Percentiles rank a stretch among this genome's conserved stretches.
Evolutionary conservation across 768 basidiomycete genomes (phyloP).

Genomic region (Cubamyces sp.): DNA sequence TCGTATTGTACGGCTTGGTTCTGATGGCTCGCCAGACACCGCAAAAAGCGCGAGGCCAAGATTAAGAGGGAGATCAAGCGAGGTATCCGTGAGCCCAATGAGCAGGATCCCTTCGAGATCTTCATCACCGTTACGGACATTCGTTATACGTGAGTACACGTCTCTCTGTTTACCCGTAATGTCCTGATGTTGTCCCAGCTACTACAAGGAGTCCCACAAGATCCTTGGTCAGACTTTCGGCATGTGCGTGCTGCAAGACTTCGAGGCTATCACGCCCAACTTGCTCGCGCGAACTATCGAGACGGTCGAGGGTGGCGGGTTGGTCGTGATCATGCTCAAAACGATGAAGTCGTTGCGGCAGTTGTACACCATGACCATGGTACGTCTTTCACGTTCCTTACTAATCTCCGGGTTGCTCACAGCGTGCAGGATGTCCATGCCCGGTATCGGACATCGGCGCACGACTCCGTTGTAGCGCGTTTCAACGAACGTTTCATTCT

Average conservation of each 20-base stretch:
- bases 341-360: constrained; percentile 94
- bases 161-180: not conserved
- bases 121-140: constrained; percentile 99
- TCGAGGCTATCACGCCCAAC: constrained; percentile 98
- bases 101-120: constrained; percentile 97
- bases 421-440: constrained; percentile 85
- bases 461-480: constrained; percentile 86
- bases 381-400: constrained; percentile 29
- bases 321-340: constrained; percentile 88
- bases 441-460: constrained; percentile 90
- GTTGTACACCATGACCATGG: constrained; percentile 89
- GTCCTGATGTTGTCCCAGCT: constrained; percentile 40
- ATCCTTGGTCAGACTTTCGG: constrained; percentile 97
- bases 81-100: constrained; percentile 90
- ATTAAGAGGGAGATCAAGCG: constrained; percentile 96
- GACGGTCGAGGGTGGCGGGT: constrained; percentile 94
- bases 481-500: constrained; percentile 99
- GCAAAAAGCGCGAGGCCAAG: constrained; percentile 96
- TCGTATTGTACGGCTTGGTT: too few species aligned
- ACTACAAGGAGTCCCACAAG: constrained; percentile 97
- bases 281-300: constrained; percentile 95
- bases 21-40: constrained; percentile 58
- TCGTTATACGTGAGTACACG: constrained; percentile 80
- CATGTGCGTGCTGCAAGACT: constrained; percentile 96
- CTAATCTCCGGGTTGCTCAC: not conserved